Evolutionary conservation across 257 asterid species (phyloP).

Genomic region (Nyctanthes arbortristis): DNA sequence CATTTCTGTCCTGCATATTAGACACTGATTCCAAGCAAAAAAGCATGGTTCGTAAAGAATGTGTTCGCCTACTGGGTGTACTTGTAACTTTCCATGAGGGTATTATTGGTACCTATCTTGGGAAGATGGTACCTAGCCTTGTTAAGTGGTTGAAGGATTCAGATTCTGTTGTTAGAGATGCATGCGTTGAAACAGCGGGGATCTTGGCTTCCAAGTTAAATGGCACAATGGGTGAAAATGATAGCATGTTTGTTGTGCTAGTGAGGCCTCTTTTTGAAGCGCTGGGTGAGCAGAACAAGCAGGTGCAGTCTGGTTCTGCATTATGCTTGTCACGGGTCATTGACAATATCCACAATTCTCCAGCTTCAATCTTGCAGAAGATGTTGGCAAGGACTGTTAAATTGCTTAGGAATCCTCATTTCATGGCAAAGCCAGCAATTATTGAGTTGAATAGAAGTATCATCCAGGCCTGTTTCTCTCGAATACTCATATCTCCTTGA

Average conservation of each 20-base stretch:
- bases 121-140: slow-evolving; percentile 74
- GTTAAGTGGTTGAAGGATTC: slow-evolving; percentile 90
- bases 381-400: slow-evolving; percentile 77
- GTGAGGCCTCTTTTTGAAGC: slow-evolving; percentile 97
- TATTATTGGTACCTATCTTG: slow-evolving; percentile 67
- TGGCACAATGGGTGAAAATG: slow-evolving; percentile 51
- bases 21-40: slow-evolving; percentile 82
- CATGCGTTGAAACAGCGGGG: slow-evolving; percentile 77
- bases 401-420: slow-evolving; percentile 86
- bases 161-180: slow-evolving; percentile 84
- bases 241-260: slow-evolving; percentile 60
- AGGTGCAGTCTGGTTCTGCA: slow-evolving; percentile 82
- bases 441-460: slow-evolving; percentile 90
- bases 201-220: slow-evolving; percentile 76
- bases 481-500: background rate
- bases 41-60: slow-evolving; percentile 87
- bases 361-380: slow-evolving; percentile 76
- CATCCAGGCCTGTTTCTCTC: slow-evolving; percentile 58
- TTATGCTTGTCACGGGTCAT: slow-evolving; percentile 82
- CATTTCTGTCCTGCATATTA: slow-evolving; percentile 77
- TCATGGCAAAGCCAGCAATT: slow-evolving; percentile 95
- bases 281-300: slow-evolving; percentile 87
- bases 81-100: slow-evolving; percentile 63
- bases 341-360: slow-evolving; percentile 76
- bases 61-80: slow-evolving; percentile 77